phyloP scores from a whole-genome alignment of 441 rosid species.

The Arabidopsis lyrata region DNA sequence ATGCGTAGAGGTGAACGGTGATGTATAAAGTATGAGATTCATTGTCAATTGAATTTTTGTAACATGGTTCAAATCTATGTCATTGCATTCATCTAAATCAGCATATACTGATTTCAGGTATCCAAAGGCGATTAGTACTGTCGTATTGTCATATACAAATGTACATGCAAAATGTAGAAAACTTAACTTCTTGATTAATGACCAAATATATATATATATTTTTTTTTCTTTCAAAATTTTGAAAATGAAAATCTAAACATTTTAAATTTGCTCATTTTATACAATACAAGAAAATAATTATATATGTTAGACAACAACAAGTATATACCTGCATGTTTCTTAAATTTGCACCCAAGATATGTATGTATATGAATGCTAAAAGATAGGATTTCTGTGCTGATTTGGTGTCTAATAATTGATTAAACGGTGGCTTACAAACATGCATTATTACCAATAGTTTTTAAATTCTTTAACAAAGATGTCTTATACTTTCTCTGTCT shows the following conservation, averaged over 20 bases:
- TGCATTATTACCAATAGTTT: slow-evolving; percentile 27
- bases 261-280: too few species aligned
- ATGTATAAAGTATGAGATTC: slow-evolving; percentile 16
- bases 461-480: slow-evolving; percentile 18
- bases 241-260: too few species aligned
- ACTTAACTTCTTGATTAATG: neutral
- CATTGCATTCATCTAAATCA: neutral
- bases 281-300: too few species aligned
- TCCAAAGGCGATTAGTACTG: neutral
- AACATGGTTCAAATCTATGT: neutral
- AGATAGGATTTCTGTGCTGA: slow-evolving; percentile 25
- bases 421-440: slow-evolving; percentile 32
- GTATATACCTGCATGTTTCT: neutral
- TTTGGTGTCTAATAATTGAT: slow-evolving; percentile 37
- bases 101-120: neutral
- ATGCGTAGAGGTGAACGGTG: slow-evolving; percentile 23
- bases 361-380: slow-evolving; percentile 9
- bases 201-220: too few species aligned
- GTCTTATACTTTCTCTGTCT: slow-evolving; percentile 11
- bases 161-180: neutral
- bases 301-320: neutral
- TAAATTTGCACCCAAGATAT: neutral
- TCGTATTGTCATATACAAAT: neutral
- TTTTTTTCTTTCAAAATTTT: too few species aligned
- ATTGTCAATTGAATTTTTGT: slow-evolving; percentile 21